Base-by-base conservation (phyloP, 805 yeast genomes). In the Blastobotrys mokoenaii region DNA sequence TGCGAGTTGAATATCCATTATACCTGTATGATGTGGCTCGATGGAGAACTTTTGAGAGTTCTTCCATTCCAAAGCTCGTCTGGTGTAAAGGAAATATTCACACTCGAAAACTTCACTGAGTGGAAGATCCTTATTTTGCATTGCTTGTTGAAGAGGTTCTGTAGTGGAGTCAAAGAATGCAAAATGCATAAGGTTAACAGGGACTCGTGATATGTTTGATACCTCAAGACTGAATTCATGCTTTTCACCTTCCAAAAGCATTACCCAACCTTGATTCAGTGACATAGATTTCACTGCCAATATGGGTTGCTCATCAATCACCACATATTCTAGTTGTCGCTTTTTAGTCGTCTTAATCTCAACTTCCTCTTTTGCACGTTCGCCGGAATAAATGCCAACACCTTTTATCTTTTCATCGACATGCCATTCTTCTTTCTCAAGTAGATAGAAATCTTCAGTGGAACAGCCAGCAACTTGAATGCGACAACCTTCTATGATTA, bases 161-260 rank as follows among this genome's bases (percentile, higher is more conserved):
- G 76, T 72, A 0, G 93, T 81, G 0, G 93, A 81, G 57, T 86
- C 95, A 66, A 77, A 69, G 52, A 80, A 79, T 5, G 79, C 73
- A 49, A 83, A 79, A 2, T 79, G 70, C 30, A 86, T 53, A 41
- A 73, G 69, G 45, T 79, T 75, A 38, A 82, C 77, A 0, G 70
- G 56, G 2, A 80, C 79, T 3, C 63, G 57, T 0, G 90, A 79
- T 15, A 72, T 68, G 59, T 87, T 86, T 40, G 72, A 70, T 29
- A 87, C 61, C 1, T 63, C 59, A 3, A 85, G 60, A 1, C 70
- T 64, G 48, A 84, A 76, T 1, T 58, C 51, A 42, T 69, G 70
- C 35, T 68, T 65, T 54, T 87, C 93, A 7, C 96, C 96, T 57
- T 86, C 95, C 10, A 87, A 62, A 12, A 86, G 62, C 86, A 85